Evolutionary conservation across 805 yeast genomes (phyloP).

Genomic region (Saturnispora halmiae): DNA sequence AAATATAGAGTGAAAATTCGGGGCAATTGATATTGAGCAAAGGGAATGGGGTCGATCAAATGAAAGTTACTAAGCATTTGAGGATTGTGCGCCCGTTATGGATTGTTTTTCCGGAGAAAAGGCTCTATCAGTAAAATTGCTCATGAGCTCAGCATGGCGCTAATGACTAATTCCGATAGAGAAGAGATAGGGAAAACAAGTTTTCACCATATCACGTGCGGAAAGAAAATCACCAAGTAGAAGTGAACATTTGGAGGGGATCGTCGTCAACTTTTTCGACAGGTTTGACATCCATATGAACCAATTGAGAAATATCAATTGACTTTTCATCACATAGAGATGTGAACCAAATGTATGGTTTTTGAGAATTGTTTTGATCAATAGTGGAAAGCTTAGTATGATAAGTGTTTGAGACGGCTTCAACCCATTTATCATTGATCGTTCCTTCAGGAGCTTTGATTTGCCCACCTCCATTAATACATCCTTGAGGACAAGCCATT

Average conservation of each 20-base stretch:
- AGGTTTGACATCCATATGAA: slow-evolving; percentile 26
- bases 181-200: not conserved
- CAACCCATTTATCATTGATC: slow-evolving; percentile 34
- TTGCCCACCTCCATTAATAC: slow-evolving; percentile 96
- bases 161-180: not conserved
- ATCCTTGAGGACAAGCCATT: slow-evolving; percentile 98
- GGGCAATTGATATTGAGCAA: no score
- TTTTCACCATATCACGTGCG: slow-evolving; percentile 1
- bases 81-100: no score
- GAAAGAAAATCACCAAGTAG: slow-evolving; percentile 4
- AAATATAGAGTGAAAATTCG: no score
- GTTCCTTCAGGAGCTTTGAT: slow-evolving; percentile 39
- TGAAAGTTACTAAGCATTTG: no score
- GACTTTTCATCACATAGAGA: slow-evolving; percentile 19
- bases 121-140: not conserved
- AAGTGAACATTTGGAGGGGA: slow-evolving; percentile 8
- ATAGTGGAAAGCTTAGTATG: no score
- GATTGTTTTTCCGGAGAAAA: no score
- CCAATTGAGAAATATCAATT: slow-evolving; percentile 31
- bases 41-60: no score
- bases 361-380: not conserved
- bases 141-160: not conserved
- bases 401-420: no score
- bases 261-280: slow-evolving; percentile 1
- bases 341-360: slow-evolving; percentile 3